These are phyloP conservation scores for Allantophomopsis cytisporea DNA, from an alignment of 2,329 filamentous ascomycete species.

Conservation along the genomic window DNA sequence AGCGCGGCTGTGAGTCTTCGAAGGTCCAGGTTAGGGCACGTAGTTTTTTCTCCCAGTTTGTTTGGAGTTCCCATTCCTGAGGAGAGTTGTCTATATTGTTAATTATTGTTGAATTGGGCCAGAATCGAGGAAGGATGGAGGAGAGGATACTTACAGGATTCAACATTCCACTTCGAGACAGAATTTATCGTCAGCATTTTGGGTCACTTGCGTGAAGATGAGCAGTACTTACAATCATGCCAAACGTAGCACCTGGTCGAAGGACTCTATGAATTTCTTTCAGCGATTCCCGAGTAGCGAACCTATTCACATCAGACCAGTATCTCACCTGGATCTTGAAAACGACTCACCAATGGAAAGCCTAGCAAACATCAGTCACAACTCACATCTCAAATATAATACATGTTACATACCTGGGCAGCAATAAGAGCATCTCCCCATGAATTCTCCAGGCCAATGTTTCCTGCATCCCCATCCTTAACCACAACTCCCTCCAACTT, in stretches of 20 bases:
- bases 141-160: constrained; percentile 41
- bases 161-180: constrained; percentile 45
- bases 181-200: too few species aligned
- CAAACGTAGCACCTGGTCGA: constrained; percentile 43
- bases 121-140: not conserved
- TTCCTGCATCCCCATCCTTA: constrained; percentile 40
- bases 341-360: constrained; percentile 27
- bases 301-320: constrained; percentile 31
- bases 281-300: constrained; percentile 48
- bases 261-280: constrained; percentile 54
- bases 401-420: constrained; percentile 42
- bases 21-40: constrained; percentile 42
- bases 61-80: constrained; percentile 35
- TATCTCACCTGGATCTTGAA: not conserved
- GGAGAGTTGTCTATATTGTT: constrained; percentile 46
- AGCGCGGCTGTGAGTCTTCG: constrained; percentile 47
- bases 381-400: too few species aligned
- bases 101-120: constrained; percentile 1
- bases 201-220: too few species aligned
- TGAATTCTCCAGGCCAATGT: constrained; percentile 38
- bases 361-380: constrained; percentile 15
- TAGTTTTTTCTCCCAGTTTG: constrained; percentile 46
- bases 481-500: constrained; percentile 31
- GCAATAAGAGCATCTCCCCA: constrained; percentile 53
- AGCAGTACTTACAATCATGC: constrained; percentile 30